These are phyloP conservation scores for Byssochlamys sp. DNA, from an alignment of 2,329 filamentous ascomycete species.

Conservation along the genomic window DNA sequence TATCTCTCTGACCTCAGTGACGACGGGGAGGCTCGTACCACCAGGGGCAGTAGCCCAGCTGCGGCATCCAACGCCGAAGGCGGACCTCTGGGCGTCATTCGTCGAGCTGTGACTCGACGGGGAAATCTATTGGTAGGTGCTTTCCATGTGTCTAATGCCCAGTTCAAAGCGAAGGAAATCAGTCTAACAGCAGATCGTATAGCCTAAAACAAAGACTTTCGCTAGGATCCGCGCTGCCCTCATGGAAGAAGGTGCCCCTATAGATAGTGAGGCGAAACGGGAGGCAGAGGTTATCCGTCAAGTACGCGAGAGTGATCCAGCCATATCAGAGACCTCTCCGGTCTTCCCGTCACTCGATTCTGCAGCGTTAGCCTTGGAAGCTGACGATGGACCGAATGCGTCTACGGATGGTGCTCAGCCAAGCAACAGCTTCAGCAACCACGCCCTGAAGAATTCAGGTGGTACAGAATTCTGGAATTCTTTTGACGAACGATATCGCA, in stretches of 20 bases:
- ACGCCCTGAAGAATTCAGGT: slow-evolving; percentile 61
- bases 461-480: slow-evolving; percentile 70
- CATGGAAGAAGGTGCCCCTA: slow-evolving; percentile 73
- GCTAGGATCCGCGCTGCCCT: slow-evolving; percentile 84
- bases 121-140: slow-evolving; percentile 72
- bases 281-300: slow-evolving; percentile 94
- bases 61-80: slow-evolving; percentile 34
- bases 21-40: slow-evolving; percentile 52
- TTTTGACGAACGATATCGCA: slow-evolving; percentile 58
- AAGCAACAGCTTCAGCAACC: slow-evolving; percentile 64
- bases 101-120: slow-evolving; percentile 71
- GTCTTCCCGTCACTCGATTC: slow-evolving; percentile 44
- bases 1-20: slow-evolving; percentile 73
- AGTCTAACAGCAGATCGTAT: slow-evolving; percentile 7
- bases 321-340: slow-evolving; percentile 39
- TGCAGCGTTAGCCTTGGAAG: slow-evolving; percentile 15
- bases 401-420: slow-evolving; percentile 38
- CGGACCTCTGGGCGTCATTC: slow-evolving; percentile 64
- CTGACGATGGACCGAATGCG: slow-evolving; percentile 11
- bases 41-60: slow-evolving; percentile 27
- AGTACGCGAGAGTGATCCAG: slow-evolving; percentile 78
- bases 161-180: slow-evolving; percentile 8
- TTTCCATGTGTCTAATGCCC: neutral
- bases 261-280: slow-evolving; percentile 78
- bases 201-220: slow-evolving; percentile 96